Evolutionary conservation across 2,329 filamentous ascomycete species (phyloP).

Genomic region (Hypoxylon sp.): DNA sequence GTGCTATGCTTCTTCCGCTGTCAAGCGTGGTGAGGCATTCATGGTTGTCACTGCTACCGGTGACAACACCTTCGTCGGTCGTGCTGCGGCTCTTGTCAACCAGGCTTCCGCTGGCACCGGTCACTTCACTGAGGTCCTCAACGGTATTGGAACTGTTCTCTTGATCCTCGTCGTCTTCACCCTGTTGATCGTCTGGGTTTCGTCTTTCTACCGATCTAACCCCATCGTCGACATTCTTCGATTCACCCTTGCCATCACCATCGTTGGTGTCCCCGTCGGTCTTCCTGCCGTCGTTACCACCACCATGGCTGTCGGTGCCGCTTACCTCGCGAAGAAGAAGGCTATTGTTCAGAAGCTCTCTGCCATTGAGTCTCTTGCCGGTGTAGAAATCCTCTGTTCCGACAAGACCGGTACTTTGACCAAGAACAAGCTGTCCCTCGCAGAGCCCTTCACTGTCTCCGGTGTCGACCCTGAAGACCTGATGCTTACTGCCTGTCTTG

Average conservation of each 20-base stretch:
- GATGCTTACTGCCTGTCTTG: constrained; percentile 91
- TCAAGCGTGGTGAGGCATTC: constrained; percentile 91
- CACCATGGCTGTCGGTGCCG: constrained; percentile 93
- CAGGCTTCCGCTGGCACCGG: constrained; percentile 79
- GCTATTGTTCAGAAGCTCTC: constrained; percentile 94
- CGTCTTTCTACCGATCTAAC: constrained; percentile 90
- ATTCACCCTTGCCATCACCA: constrained; percentile 89
- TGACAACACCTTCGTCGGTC: constrained; percentile 91
- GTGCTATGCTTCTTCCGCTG: constrained; percentile 86
- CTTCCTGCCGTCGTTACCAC: constrained; percentile 93
- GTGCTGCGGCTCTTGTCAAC: constrained; percentile 86
- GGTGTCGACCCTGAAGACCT: constrained; percentile 89
- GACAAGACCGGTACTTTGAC: constrained; percentile 95
- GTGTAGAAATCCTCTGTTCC: constrained; percentile 93
- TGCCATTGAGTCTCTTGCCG: constrained; percentile 90
- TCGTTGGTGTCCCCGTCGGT: constrained; percentile 93
- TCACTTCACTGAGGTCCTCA: constrained; percentile 92
- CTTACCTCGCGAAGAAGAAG: constrained; percentile 91
- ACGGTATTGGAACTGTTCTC: constrained; percentile 85
- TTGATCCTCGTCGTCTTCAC: constrained; percentile 85
- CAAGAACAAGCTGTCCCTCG: constrained; percentile 91
- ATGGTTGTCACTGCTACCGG: constrained; percentile 86
- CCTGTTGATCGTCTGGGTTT: constrained; percentile 85
- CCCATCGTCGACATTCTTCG: constrained; percentile 81
- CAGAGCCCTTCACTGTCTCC: constrained; percentile 84